phyloP scores from a whole-genome alignment of 2,329 filamentous ascomycete genomes.

The Aspergillus phoenicis region DNA sequence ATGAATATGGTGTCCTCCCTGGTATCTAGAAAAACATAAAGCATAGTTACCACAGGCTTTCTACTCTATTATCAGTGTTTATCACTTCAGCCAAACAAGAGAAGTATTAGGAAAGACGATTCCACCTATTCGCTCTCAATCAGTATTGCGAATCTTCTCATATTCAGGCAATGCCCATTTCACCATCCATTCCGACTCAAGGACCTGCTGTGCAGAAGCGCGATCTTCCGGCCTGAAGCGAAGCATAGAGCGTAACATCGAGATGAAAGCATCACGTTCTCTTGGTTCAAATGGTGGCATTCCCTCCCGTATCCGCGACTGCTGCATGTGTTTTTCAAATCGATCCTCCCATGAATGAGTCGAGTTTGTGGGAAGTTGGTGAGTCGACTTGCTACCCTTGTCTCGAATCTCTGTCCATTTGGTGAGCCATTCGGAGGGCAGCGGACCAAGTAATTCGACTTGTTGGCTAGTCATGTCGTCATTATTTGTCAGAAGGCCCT shows the following conservation, averaged over 20 bases:
- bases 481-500: constrained; percentile 23
- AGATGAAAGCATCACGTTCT: constrained; percentile 24
- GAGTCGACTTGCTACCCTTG: not conserved
- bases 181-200: constrained; percentile 30
- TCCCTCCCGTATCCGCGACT: constrained; percentile 16
- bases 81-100: no score
- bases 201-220: constrained; percentile 21
- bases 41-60: no score
- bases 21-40: no score
- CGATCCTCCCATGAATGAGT: constrained; percentile 12
- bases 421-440: constrained; percentile 28
- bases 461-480: constrained; percentile 33
- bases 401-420: constrained; percentile 23
- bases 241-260: constrained; percentile 29
- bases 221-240: constrained; percentile 23
- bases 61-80: no score
- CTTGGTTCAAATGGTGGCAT: constrained; percentile 13
- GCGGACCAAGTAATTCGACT: constrained; percentile 29
- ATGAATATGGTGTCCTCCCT: no score
- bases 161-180: constrained; percentile 27
- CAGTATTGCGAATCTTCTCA: constrained; percentile 8
- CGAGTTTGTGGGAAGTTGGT: not conserved
- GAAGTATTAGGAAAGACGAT: no score
- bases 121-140: no score
- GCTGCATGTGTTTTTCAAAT: constrained; percentile 24